Conservation (phyloP, 2,329 filamentous ascomycete species). For the Microdochium trichocladiopsis region DNA sequence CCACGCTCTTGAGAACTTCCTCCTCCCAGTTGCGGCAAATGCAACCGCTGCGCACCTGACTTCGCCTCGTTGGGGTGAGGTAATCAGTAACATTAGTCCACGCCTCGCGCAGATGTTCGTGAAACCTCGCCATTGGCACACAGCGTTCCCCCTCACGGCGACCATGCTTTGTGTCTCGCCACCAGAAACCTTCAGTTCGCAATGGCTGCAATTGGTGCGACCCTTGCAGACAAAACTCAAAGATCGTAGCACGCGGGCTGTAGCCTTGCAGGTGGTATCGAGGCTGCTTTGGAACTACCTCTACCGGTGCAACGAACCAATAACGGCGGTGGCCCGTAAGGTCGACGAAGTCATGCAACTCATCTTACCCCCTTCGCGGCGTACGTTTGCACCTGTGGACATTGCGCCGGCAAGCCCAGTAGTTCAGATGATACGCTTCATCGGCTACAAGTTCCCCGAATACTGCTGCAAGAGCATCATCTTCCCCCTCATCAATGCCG, state of each 20-base stretch:
- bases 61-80: slow-evolving; percentile 78
- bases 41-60: slow-evolving; percentile 70
- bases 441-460: slow-evolving; percentile 89
- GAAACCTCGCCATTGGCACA: slow-evolving; percentile 88
- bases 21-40: slow-evolving; percentile 80
- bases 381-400: slow-evolving; percentile 76
- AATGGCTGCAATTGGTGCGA: slow-evolving; percentile 79
- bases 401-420: slow-evolving; percentile 79
- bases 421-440: slow-evolving; percentile 88
- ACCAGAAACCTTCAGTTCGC: slow-evolving; percentile 71
- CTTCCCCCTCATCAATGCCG: slow-evolving; percentile 91
- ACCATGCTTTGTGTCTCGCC: slow-evolving; percentile 84
- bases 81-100: slow-evolving; percentile 70
- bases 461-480: slow-evolving; percentile 88
- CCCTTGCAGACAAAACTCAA: slow-evolving; percentile 76
- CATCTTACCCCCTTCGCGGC: slow-evolving; percentile 73
- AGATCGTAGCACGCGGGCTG: slow-evolving; percentile 69
- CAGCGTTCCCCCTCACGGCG: slow-evolving; percentile 81
- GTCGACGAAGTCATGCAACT: slow-evolving; percentile 85
- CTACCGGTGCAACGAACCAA: slow-evolving; percentile 71
- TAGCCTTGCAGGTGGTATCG: slow-evolving; percentile 84
- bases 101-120: slow-evolving; percentile 77
- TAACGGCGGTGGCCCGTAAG: slow-evolving; percentile 63
- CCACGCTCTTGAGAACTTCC: slow-evolving; percentile 77
- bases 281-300: slow-evolving; percentile 92